Evolutionary conservation across 2,329 filamentous ascomycete species (phyloP), one percentile per base, ranked within the genome.

Genomic region (Emmonsiellopsis sp.): DNA sequence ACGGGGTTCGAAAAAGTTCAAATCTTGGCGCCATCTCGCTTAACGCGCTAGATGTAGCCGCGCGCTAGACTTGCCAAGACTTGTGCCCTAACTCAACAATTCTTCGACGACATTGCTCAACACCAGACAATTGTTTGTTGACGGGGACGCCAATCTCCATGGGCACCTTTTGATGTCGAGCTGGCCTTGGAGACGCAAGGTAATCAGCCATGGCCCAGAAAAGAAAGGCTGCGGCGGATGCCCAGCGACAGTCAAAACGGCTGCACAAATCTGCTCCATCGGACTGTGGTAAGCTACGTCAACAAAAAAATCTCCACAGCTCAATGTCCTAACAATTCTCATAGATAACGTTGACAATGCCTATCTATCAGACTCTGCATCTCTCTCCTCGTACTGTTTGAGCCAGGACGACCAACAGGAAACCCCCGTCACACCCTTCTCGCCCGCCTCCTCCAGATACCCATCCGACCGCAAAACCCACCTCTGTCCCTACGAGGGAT

Each of bases 391-490:
- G 9, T 65, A 64, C 26, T 65, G 64, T 37, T 54, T 59, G 1
- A 69, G 66, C 34, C 62, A 68, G 44, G 64, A 56, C 16, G 47
- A 57, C 45, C 60, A 67, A 44, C 63, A 69, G n/a, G 69, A 74
- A 41, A 79, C 78, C 1, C 76, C 78, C 7, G 62, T 72, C 16
- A 80, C 78, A 3, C 76, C 78, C 7, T 66, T 73, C 53, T 79
- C 78, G 3, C 77, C 80, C 10, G 54, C 54, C 11, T 71, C 71
- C 26, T 66, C 67, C 34, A 70, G 62, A 58, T 73, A 71, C 57
- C 85, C 84, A 3, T 87, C 84, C 42, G 87, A 82, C 65, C 77
- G 83, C 55, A 95, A 94, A 74, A 90, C 82, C 5, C 84, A 90
- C 58, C 74, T 76, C 52, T 96, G 92, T 71, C 83, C 85, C 0